Percentiles rank a stretch among this genome's conserved stretches.
phyloP scores from a whole-genome alignment of 2,329 filamentous ascomycete species.

The Fusarium tanahbumbuense region DNA sequence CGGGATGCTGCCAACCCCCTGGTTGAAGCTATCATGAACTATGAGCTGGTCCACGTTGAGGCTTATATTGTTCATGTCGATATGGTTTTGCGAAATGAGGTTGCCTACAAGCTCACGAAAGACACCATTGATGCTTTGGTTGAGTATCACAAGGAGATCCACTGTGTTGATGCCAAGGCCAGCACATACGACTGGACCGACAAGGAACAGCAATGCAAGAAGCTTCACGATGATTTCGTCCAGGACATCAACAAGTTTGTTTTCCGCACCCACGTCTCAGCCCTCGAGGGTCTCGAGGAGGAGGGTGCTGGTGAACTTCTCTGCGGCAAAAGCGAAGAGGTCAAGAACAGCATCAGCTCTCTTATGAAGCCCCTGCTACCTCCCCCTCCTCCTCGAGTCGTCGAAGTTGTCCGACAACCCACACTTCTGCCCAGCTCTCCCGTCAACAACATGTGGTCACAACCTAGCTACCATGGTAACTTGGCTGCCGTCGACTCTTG shows the following conservation, averaged over 20 bases:
- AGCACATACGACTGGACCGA: slow-evolving; percentile 95
- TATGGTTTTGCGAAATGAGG: slow-evolving; percentile 97
- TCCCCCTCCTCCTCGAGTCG: slow-evolving; percentile 85
- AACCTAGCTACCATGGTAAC: slow-evolving; percentile 71
- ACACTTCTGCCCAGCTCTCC: slow-evolving; percentile 87
- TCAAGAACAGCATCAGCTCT: slow-evolving; percentile 85
- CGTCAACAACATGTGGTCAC: slow-evolving; percentile 83
- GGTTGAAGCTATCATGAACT: slow-evolving; percentile 89
- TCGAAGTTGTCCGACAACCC: slow-evolving; percentile 89
- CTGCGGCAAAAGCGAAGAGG: slow-evolving; percentile 90
- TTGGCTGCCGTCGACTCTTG: slow-evolving; percentile 82
- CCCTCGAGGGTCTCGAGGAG: slow-evolving; percentile 95
- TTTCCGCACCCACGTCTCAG: slow-evolving; percentile 87
- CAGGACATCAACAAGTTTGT: slow-evolving; percentile 98
- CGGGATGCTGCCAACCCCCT: slow-evolving; percentile 71
- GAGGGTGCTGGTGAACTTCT: slow-evolving; percentile 95
- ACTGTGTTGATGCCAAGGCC: slow-evolving; percentile 89
- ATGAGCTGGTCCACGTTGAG: slow-evolving; percentile 91
- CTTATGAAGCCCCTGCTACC: slow-evolving; percentile 90
- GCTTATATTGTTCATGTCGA: slow-evolving; percentile 99
- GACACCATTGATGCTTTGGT: slow-evolving; percentile 94
- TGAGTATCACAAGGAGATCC: slow-evolving; percentile 95
- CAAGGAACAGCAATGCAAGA: slow-evolving; percentile 96
- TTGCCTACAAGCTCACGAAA: slow-evolving; percentile 95
- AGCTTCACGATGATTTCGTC: slow-evolving; percentile 95